A percentile compares a stretch with the other conserved stretches of the same genome.
Conservation (phyloP, 2,329 filamentous ascomycete genomes). For the Aspergillus sp. region DNA sequence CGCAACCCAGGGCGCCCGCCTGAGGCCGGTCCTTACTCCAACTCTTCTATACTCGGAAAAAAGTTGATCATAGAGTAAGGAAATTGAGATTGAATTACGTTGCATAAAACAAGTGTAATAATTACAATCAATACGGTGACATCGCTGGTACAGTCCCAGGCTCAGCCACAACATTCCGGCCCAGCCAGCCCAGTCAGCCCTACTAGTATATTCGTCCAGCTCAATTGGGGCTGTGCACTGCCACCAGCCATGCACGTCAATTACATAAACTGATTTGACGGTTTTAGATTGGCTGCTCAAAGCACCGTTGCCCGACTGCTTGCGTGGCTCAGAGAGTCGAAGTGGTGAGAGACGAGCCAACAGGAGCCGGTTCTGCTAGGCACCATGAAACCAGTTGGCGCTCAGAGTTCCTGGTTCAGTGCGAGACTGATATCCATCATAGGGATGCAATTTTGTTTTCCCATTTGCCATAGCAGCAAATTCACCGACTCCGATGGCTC, state of each 20-base stretch:
- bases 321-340: conserved; percentile 8
- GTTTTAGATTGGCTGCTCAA: background rate
- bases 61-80: background rate
- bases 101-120: background rate
- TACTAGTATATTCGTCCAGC: conserved; percentile 2
- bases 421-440: background rate
- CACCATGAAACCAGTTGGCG: background rate
- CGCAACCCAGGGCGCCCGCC: too few relatives aligned
- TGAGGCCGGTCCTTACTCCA: too few relatives aligned
- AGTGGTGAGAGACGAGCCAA: conserved; percentile 10
- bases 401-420: background rate
- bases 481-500: background rate
- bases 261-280: background rate
- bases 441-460: background rate
- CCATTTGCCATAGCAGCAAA: background rate
- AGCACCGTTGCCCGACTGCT: background rate
- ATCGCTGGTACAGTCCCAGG: conserved; percentile 5
- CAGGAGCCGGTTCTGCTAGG: background rate
- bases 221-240: background rate
- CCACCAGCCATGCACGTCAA: conserved; percentile 13
- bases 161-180: conserved; percentile 11
- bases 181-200: conserved; percentile 10
- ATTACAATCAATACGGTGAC: conserved; percentile 11
- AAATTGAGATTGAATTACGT: background rate
- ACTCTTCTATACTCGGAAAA: too few relatives aligned